phyloP scores from a whole-genome alignment of 371 early-diverging fungal genomes.

The Capniomyces stellatus region DNA sequence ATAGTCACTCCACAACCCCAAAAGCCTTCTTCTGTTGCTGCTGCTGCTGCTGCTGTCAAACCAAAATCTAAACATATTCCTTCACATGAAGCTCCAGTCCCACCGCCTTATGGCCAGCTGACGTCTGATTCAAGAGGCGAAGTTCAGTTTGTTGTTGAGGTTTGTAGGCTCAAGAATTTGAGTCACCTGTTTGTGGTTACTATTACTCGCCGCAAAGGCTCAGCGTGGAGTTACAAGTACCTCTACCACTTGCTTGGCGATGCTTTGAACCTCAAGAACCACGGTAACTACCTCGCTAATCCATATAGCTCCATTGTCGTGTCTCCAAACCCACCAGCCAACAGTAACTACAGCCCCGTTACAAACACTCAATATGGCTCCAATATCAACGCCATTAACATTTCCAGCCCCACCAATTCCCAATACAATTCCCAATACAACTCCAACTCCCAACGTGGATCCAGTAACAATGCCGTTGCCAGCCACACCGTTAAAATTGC shows the following conservation, averaged over 20 bases:
- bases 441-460: too few species aligned
- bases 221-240: constrained; percentile 83
- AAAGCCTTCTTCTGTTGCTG: background rate
- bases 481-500: too few species aligned
- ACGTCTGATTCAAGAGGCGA: constrained; percentile 62
- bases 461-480: too few species aligned
- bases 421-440: too few species aligned
- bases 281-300: background rate
- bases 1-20: background rate
- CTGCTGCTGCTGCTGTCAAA: background rate
- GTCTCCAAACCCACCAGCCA: too few species aligned
- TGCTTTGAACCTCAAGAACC: constrained; percentile 9
- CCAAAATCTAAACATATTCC: background rate
- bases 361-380: too few species aligned
- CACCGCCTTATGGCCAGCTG: constrained; percentile 83
- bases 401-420: too few species aligned
- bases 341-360: too few species aligned
- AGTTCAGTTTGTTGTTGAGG: constrained; percentile 64
- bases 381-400: too few species aligned
- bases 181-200: constrained; percentile 79
- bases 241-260: constrained; percentile 46
- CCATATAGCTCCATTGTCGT: constrained; percentile 1
- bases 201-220: constrained; percentile 75
- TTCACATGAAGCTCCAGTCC: background rate
- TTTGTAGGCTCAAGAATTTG: constrained; percentile 77